Conservation (phyloP, 371 early-diverging fungal species). For the Rhizopus microsporus region DNA sequence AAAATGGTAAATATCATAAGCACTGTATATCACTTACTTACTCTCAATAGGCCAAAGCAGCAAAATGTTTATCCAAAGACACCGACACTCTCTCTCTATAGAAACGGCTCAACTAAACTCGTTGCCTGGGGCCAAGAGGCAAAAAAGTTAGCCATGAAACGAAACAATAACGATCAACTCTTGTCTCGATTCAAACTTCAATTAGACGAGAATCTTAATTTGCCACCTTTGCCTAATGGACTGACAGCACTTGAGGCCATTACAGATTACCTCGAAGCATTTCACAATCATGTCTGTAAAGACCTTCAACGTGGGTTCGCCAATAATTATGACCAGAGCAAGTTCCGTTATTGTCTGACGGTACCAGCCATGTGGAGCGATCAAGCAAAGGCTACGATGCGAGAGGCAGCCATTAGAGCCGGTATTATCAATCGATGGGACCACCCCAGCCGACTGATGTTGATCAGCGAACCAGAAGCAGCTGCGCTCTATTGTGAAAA, state of each 20-base stretch:
- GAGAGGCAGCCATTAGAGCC: conserved; percentile 50
- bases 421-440: conserved; percentile 49
- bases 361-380: conserved; percentile 59
- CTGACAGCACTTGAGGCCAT: conserved; percentile 40
- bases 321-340: conserved; percentile 47
- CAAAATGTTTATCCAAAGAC: conserved; percentile 53
- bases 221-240: conserved; percentile 35
- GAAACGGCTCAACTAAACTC: conserved; percentile 45
- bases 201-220: conserved; percentile 43
- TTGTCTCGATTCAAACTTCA: conserved; percentile 49
- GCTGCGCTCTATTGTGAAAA: conserved; percentile 53
- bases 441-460: conserved; percentile 50
- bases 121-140: conserved; percentile 55
- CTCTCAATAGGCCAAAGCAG: conserved; percentile 39
- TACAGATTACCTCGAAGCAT: conserved; percentile 49
- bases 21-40: neutral
- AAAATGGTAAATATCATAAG: conserved; percentile 35
- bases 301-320: conserved; percentile 50
- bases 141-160: conserved; percentile 39
- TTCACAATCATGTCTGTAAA: conserved; percentile 44
- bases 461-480: conserved; percentile 58
- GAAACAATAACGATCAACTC: conserved; percentile 42
- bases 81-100: conserved; percentile 45
- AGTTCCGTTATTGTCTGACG: conserved; percentile 51
- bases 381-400: conserved; percentile 51